Evolutionary conservation across 2,329 filamentous ascomycete species (phyloP).

Genomic region (Endothia cerciana): DNA sequence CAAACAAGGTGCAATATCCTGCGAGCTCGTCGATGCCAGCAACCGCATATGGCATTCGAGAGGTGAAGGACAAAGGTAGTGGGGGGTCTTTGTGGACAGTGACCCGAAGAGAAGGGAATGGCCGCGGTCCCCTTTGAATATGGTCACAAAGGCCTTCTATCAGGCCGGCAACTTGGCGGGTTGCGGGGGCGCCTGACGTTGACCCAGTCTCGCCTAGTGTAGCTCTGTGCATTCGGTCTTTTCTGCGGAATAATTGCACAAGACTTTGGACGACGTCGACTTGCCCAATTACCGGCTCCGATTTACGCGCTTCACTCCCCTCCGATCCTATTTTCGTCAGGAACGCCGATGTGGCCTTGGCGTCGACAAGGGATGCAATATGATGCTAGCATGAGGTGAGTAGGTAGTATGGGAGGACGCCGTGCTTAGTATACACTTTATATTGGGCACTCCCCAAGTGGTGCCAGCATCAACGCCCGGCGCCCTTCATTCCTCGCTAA

Average conservation of each 20-base stretch:
- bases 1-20: constrained; percentile 11
- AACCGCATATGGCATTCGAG: constrained; percentile 4
- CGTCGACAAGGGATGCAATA: background rate
- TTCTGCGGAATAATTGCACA: constrained; percentile 3
- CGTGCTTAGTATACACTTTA: constrained; percentile 13
- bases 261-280: background rate
- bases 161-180: constrained; percentile 6
- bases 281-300: background rate
- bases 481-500: constrained; percentile 7
- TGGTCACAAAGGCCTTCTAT: background rate
- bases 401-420: background rate
- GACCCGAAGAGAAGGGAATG: background rate
- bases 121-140: background rate
- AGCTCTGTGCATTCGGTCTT: constrained; percentile 9
- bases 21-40: background rate
- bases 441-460: constrained; percentile 7
- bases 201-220: constrained; percentile 10
- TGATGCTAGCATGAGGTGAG: background rate
- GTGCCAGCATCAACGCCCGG: constrained; percentile 13
- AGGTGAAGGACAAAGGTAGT: background rate
- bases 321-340: background rate
- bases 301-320: background rate
- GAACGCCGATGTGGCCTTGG: background rate
- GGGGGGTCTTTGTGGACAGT: background rate
- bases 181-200: background rate